Evolutionary conservation across 78 protist genomes (phyloP), one percentile per base, ranked within the genome.

Genomic region (Anaeramoeba flamelloides): DNA sequence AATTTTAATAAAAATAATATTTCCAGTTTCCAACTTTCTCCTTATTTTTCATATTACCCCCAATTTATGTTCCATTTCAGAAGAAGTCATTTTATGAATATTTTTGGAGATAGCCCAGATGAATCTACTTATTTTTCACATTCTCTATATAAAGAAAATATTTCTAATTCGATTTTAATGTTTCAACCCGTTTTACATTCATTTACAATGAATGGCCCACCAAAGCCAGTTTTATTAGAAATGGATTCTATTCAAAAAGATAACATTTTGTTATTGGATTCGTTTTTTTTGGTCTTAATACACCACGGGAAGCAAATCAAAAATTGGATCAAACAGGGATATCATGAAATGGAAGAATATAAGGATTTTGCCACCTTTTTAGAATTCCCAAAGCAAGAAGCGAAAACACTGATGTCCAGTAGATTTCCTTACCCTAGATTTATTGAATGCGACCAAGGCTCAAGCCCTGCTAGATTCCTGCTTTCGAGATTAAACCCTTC

Each of bases 41-140:
- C 75, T 2, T 40, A 77, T 79, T 91, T 95, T 64, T 2, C 92
- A 32, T 80, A 92, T 40, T 95, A 93, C 81, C 99, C 98, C 36
- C 96, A 92, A 77, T 95, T 94, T 77, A 92, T 96, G 95, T 97
- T 93, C 91, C 97, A 97, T 87, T 81, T 97, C 77, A 90, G 99
- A 17, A 89, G 99, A n/a, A 85, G 92, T 8, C 87, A 83, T 36
- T 26, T 3, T 4, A 74, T 97, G 33, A 95, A 93, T 40, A 93
- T 89, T 36, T 95, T 95, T 83, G 91, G 91, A 88, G 31, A 40
- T 83, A 53, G 89, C 17, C 99, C 99, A 0, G 99, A 97, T 83
- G 99, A 97, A 85, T 91, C 98, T 0, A 80, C 91, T 0, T 93
- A 86, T 86, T 92, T 81, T 87, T 79, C 89, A 84, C 74, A 0